These are phyloP conservation scores for Mallotus japonicus DNA, from an alignment of 441 rosid genomes.

Conservation along the genomic window DNA sequence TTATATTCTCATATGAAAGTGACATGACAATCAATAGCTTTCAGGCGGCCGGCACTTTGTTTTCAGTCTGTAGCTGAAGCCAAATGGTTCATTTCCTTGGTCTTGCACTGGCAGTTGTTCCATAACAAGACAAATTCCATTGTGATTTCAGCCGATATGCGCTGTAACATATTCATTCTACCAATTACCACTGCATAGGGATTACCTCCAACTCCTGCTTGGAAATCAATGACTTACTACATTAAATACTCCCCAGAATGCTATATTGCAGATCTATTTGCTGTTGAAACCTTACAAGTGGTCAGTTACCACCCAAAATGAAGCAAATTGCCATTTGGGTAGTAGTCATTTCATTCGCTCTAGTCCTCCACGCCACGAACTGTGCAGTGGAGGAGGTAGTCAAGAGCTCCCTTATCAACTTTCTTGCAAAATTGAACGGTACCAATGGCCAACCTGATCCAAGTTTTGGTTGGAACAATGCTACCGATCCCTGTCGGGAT, in stretches of 20 bases:
- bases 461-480: slow-evolving; percentile 33
- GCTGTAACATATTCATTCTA: slow-evolving; percentile 8
- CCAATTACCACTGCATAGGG: slow-evolving; percentile 30
- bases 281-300: neutral
- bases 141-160: slow-evolving; percentile 39
- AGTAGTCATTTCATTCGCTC: slow-evolving; percentile 28
- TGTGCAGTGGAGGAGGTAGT: slow-evolving; percentile 33
- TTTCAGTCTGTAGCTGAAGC: neutral
- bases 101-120: neutral
- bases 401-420: slow-evolving; percentile 32
- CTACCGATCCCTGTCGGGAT: slow-evolving; percentile 46
- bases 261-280: slow-evolving; percentile 16
- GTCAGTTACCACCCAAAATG: slow-evolving; percentile 26
- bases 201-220: slow-evolving; percentile 31
- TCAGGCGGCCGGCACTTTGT: slow-evolving; percentile 32
- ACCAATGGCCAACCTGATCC: slow-evolving; percentile 21
- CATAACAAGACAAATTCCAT: slow-evolving; percentile 32
- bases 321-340: slow-evolving; percentile 24
- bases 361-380: slow-evolving; percentile 20
- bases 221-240: slow-evolving; percentile 6
- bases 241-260: neutral
- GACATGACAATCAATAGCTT: slow-evolving; percentile 4
- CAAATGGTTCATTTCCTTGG: slow-evolving; percentile 18
- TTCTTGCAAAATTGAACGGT: slow-evolving; percentile 39
- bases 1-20: slow-evolving; percentile 2